These are phyloP conservation scores for Trametes sp. DNA, from an alignment of 1,284 basidiomycete genomes.

Conservation along the genomic window DNA sequence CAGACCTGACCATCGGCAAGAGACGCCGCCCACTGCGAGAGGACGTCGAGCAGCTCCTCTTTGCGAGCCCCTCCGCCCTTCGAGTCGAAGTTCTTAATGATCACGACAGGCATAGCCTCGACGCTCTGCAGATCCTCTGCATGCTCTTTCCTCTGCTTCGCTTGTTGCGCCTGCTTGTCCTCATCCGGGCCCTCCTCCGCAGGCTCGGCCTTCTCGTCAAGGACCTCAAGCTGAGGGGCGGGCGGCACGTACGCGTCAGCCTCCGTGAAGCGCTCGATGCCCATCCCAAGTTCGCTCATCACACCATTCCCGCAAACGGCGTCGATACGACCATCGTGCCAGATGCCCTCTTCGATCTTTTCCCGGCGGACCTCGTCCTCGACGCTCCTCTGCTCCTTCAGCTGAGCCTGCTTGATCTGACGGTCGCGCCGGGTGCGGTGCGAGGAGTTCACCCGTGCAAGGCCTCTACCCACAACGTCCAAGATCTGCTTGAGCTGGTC, in stretches of 20 bases:
- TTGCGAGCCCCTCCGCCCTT: slow-evolving; percentile 66
- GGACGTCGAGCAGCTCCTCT: slow-evolving; percentile 77
- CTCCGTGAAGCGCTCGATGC: slow-evolving; percentile 65
- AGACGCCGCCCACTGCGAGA: slow-evolving; percentile 88
- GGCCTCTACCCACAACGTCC: slow-evolving; percentile 77
- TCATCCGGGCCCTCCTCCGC: slow-evolving; percentile 28
- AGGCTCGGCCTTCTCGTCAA: slow-evolving; percentile 17
- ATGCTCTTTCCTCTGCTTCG: slow-evolving; percentile 43
- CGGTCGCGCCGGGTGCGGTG: slow-evolving; percentile 56
- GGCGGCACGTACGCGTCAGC: slow-evolving; percentile 44
- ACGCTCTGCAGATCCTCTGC: slow-evolving; percentile 58
- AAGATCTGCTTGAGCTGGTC: slow-evolving; percentile 90
- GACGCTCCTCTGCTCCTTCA: slow-evolving; percentile 41
- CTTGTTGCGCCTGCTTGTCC: slow-evolving; percentile 40
- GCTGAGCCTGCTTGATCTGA: slow-evolving; percentile 44
- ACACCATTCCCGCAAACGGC: slow-evolving; percentile 83
- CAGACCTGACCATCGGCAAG: slow-evolving; percentile 81
- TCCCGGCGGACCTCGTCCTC: slow-evolving; percentile 50
- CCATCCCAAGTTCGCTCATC: slow-evolving; percentile 84
- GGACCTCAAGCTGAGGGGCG: slow-evolving; percentile 1
- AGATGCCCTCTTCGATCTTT: slow-evolving; percentile 64
- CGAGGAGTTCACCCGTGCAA: slow-evolving; percentile 68
- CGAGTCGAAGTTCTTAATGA: slow-evolving; percentile 80
- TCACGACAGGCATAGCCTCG: slow-evolving; percentile 81
- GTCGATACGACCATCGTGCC: slow-evolving; percentile 86